phyloP scores from a whole-genome alignment of 208 protist genomes.

The Borovskyia barvae region DNA sequence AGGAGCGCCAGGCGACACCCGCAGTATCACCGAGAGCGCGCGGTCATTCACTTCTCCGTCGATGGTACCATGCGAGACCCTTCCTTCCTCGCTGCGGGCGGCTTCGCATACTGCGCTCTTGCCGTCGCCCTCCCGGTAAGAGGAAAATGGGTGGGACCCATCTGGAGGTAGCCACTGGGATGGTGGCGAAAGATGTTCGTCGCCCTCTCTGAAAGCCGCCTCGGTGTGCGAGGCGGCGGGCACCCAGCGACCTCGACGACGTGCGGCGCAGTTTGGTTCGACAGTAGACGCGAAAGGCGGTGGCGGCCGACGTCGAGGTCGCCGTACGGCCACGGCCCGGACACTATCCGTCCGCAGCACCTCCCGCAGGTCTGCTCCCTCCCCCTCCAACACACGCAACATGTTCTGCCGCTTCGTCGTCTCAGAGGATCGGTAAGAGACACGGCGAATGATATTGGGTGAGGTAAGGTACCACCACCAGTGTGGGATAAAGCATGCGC shows the following conservation, averaged over 20 bases:
- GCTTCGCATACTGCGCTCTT: too few relatives aligned
- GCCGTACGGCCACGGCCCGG: neutral
- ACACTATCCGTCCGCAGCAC: constrained; percentile 2
- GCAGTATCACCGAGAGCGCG: neutral
- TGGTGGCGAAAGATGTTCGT: too few relatives aligned
- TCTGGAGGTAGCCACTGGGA: too few relatives aligned
- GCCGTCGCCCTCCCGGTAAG: too few relatives aligned
- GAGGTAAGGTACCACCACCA: constrained; percentile 72
- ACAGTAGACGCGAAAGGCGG: neutral
- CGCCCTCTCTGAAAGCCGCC: neutral
- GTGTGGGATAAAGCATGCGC: constrained; percentile 49
- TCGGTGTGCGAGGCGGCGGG: neutral
- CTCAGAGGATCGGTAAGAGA: constrained; percentile 54
- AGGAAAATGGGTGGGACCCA: too few relatives aligned
- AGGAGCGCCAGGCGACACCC: neutral
- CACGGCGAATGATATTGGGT: constrained; percentile 57
- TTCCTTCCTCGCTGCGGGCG: too few relatives aligned
- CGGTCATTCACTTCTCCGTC: constrained; percentile 7
- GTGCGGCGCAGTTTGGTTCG: neutral
- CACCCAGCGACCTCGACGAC: neutral
- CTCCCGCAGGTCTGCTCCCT: constrained; percentile 30
- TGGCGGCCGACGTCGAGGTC: neutral
- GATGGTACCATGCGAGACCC: too few relatives aligned
- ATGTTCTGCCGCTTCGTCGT: constrained; percentile 44
- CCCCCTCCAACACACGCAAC: constrained; percentile 44